phyloP scores from a whole-genome alignment of 352 stramenopile species.

The Phytophthora citricola region DNA sequence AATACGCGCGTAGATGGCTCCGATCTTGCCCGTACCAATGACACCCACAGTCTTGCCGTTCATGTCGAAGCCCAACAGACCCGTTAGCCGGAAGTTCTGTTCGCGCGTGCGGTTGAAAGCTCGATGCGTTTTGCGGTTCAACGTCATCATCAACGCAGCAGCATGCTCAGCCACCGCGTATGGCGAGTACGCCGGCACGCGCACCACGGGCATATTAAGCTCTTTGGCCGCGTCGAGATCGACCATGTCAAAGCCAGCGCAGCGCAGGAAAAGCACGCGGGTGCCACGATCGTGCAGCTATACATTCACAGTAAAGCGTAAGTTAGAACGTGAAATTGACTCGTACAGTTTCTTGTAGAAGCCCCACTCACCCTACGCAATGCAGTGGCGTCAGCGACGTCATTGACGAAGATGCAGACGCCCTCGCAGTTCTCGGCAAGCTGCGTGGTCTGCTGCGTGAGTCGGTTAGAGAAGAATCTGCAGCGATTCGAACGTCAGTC shows the following conservation, averaged over 20 bases:
- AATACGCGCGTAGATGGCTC: conserved; percentile 57
- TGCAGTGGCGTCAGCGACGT: conserved; percentile 61
- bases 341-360: not conserved
- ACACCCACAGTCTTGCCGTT: conserved; percentile 77
- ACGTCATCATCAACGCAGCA: conserved; percentile 72
- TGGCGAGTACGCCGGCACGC: conserved; percentile 79
- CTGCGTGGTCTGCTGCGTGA: conserved; percentile 57
- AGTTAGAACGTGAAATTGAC: not conserved
- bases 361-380: conserved; percentile 48
- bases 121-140: conserved; percentile 81
- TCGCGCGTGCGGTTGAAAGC: conserved; percentile 79
- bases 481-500: not conserved
- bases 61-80: conserved; percentile 61
- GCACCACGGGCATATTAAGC: conserved; percentile 59
- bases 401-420: conserved; percentile 87
- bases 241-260: conserved; percentile 83
- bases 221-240: conserved; percentile 67
- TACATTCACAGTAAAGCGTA: not conserved
- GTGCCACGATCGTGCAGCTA: conserved; percentile 56
- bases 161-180: conserved; percentile 84
- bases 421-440: conserved; percentile 62
- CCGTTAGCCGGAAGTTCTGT: conserved; percentile 76
- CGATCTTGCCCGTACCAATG: conserved; percentile 60
- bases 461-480: conserved; percentile 67
- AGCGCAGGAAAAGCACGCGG: conserved; percentile 74